phyloP scores from a whole-genome alignment of 345 rosid species.

The Populus nigra region DNA sequence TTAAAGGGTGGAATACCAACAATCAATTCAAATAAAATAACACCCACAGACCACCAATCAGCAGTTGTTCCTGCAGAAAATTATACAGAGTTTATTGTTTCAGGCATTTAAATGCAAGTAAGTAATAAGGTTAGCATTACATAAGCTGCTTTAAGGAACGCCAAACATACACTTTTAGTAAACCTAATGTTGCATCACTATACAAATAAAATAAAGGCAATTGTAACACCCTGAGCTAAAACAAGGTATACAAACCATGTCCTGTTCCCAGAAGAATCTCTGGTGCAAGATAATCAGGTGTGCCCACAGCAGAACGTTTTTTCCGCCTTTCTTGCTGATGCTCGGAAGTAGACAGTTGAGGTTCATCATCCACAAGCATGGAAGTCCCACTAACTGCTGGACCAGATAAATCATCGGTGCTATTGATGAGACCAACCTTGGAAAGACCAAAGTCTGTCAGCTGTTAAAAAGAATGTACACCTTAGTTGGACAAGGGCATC shows the following conservation, averaged over 20 bases:
- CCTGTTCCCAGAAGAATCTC: conserved; percentile 99
- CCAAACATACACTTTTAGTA: background rate
- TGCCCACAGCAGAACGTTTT: conserved; percentile 99
- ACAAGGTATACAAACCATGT: conserved; percentile 73
- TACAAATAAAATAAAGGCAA: conserved; percentile 17
- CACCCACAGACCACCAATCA: conserved; percentile 99
- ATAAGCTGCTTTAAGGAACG: no score
- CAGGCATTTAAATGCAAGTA: background rate
- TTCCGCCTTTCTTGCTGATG: conserved; percentile 67
- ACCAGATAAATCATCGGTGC: conserved; percentile 97
- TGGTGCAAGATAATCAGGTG: conserved; percentile 99
- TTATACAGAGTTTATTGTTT: conserved; percentile 5
- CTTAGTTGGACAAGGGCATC: background rate
- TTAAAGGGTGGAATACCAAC: conserved; percentile 99
- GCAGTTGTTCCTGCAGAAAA: conserved; percentile 80
- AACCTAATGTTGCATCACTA: conserved; percentile 1
- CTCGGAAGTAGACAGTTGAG: conserved; percentile 55
- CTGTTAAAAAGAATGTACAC: conserved; percentile 36
- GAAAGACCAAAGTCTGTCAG: conserved; percentile 88
- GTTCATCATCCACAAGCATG: conserved; percentile 82
- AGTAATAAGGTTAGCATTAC: background rate
- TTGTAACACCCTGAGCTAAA: conserved; percentile 26
- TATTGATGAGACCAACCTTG: conserved; percentile 96
- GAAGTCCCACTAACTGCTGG: conserved; percentile 81
- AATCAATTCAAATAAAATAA: conserved; percentile 85